phyloP scores from a whole-genome alignment of 495 filamentous ascomycete species.

The Podospora appendiculata region DNA sequence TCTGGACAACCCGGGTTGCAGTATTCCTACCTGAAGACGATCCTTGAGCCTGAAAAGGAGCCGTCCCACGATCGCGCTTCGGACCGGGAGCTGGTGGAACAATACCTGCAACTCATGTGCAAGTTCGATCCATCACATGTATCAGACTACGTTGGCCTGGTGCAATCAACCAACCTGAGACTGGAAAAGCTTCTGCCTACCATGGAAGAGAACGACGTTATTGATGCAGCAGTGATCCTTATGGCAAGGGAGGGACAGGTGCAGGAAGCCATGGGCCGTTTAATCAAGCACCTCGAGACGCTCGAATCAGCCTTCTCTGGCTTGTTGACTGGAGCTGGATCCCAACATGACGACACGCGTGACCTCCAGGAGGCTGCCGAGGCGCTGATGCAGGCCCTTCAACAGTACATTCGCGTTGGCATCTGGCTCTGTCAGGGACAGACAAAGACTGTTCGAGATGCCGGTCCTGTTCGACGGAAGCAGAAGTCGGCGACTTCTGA shows the following conservation, averaged over 20 bases:
- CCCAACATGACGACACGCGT: conserved; percentile 38
- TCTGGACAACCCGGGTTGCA: conserved; percentile 55
- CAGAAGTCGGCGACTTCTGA: conserved; percentile 47
- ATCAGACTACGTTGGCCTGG: conserved; percentile 69
- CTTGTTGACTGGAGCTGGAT: conserved; percentile 47
- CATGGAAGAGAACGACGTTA: conserved; percentile 80
- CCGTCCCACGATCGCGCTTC: conserved; percentile 25
- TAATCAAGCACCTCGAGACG: conserved; percentile 68
- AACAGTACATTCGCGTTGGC: conserved; percentile 84
- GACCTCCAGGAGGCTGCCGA: conserved; percentile 42
- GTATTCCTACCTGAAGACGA: conserved; percentile 68
- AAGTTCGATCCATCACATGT: conserved; percentile 74
- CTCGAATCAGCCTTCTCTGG: conserved; percentile 74
- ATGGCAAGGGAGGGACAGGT: conserved; percentile 87
- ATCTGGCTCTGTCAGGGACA: conserved; percentile 95
- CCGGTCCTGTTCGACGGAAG: conserved; percentile 19
- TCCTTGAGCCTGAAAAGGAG: conserved; percentile 62
- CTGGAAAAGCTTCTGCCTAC: conserved; percentile 75
- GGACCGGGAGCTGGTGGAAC: conserved; percentile 59
- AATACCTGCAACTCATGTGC: conserved; percentile 87
- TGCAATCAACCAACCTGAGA: conserved; percentile 72
- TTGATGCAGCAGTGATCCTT: conserved; percentile 88
- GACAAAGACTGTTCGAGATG: conserved; percentile 49
- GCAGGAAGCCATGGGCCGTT: conserved; percentile 71
- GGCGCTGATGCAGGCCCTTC: conserved; percentile 64